These are phyloP conservation scores for Tylopilus orsonianus DNA, from an alignment of 1,284 basidiomycete species.

Conservation along the genomic window DNA sequence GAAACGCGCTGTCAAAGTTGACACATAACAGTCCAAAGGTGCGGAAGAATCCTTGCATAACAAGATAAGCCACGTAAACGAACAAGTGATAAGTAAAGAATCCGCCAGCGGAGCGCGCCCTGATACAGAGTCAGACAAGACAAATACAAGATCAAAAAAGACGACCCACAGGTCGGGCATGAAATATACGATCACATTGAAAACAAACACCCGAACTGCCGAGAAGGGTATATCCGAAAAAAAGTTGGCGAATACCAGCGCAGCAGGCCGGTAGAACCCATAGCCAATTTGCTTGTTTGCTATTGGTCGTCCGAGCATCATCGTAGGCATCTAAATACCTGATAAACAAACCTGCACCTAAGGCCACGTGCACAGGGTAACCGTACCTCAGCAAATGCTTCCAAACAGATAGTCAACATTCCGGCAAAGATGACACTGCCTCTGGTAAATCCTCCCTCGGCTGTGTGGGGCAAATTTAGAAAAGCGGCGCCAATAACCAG, in stretches of 20 bases:
- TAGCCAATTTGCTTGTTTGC: constrained; percentile 74
- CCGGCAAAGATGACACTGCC: constrained; percentile 81
- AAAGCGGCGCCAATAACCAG: constrained; percentile 79
- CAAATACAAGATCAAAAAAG: not conserved
- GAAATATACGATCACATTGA: constrained; percentile 75
- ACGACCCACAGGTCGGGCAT: constrained; percentile 54
- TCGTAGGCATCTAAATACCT: constrained; percentile 49
- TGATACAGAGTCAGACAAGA: constrained; percentile 10
- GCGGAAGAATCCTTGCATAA: constrained; percentile 77
- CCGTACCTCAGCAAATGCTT: constrained; percentile 73
- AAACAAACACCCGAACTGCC: constrained; percentile 59
- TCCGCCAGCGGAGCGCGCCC: constrained; percentile 54
- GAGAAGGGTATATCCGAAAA: constrained; percentile 78
- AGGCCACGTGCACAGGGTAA: constrained; percentile 11
- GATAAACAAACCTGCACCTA: not conserved
- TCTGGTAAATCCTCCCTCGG: constrained; percentile 83
- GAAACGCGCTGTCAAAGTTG: constrained; percentile 66
- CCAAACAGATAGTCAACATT: constrained; percentile 72
- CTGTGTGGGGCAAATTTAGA: constrained; percentile 69
- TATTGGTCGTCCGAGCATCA: constrained; percentile 79
- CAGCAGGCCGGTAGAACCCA: constrained; percentile 79
- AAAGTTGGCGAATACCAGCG: constrained; percentile 72
- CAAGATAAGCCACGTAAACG: constrained; percentile 56
- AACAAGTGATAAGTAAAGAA: constrained; percentile 77
- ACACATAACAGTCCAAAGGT: constrained; percentile 64